Conservation (phyloP, 768 basidiomycete genomes). For the Phaeotremella fagi region DNA sequence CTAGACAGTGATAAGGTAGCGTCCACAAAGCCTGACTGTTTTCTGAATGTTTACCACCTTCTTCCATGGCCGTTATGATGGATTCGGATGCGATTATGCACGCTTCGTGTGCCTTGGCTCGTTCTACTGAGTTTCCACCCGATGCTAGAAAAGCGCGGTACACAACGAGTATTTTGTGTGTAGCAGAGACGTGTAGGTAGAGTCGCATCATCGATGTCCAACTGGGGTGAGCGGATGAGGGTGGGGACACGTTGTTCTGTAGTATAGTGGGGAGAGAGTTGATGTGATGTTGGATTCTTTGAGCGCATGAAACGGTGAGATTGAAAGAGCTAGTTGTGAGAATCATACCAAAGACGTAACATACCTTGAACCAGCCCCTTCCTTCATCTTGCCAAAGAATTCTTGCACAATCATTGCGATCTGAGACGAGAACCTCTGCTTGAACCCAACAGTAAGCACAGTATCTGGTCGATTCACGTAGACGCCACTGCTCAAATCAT, state of each 20-base stretch:
- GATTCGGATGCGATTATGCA: constrained; percentile 12
- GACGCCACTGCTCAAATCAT: constrained; percentile 2
- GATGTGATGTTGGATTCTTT: background rate
- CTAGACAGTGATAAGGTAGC: constrained; percentile 22
- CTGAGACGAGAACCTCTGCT: constrained; percentile 15
- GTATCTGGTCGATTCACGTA: background rate
- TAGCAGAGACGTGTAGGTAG: constrained; percentile 17
- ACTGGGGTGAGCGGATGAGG: background rate
- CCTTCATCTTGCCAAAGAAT: constrained; percentile 2
- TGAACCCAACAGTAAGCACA: constrained; percentile 7
- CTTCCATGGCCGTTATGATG: constrained; percentile 13
- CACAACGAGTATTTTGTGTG: constrained; percentile 16
- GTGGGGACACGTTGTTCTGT: background rate
- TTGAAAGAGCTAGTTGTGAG: background rate
- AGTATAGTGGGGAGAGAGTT: background rate
- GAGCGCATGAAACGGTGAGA: background rate
- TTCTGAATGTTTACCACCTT: constrained; percentile 2
- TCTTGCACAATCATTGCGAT: constrained; percentile 3
- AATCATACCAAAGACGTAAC: background rate
- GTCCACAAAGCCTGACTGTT: constrained; percentile 21
- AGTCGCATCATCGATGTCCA: constrained; percentile 11
- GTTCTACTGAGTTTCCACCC: constrained; percentile 1
- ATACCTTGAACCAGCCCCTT: background rate
- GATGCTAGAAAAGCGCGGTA: constrained; percentile 17
- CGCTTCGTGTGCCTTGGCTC: constrained; percentile 4